Evolutionary conservation across 495 filamentous ascomycete species (phyloP), one percentile per base, ranked within the genome.

Genomic region (Neurospora tetrasperma): DNA sequence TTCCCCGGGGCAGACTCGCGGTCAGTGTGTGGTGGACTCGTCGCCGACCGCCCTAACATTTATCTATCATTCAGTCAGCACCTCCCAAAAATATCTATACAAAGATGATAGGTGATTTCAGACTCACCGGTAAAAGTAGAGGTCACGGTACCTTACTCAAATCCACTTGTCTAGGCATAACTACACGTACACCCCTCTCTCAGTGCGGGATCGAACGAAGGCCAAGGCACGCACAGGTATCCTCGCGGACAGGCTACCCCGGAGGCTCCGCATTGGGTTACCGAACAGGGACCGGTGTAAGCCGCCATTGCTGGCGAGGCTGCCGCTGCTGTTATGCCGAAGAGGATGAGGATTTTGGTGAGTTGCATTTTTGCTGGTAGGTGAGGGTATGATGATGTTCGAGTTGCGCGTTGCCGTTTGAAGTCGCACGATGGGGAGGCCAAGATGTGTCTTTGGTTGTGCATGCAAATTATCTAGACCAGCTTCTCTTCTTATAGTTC

Each of bases 141-240:
- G 35, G 4, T 38, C 35, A 38, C 35, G 35, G 35, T 14, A 62
- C 27, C 54, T 35, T 35, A 1, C 23, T 14, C 3, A 38, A 35
- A 31, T 16, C 27, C 54, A 16, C 27, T 31, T 31, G 27, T 31
- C 54, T 69, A 78, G 20, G 68, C 76, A 14, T 71, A 54, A 42
- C 76, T 79, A 74, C 78, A 79, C 8, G 76, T 73, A 70, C 78
- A 79, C 5, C 78, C 78, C 43, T 79, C 59, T 0, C 78, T 39
- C 35, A 46, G 31, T 0, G 76, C 74, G 1, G 76, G 78, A 27
- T 79, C 72, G 31, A 73, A 74, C 38, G 27, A 74, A 4, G 78
- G 78, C 18, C 71, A 79, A 3, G 78, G 74, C 5, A 79, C 78
- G 68, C 78, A 79, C 18, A 78, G 74, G 35, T 74, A 79, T 10